These are phyloP conservation scores for Citrullus colocynthis DNA, from an alignment of 306 rosid species.

Conservation along the genomic window DNA sequence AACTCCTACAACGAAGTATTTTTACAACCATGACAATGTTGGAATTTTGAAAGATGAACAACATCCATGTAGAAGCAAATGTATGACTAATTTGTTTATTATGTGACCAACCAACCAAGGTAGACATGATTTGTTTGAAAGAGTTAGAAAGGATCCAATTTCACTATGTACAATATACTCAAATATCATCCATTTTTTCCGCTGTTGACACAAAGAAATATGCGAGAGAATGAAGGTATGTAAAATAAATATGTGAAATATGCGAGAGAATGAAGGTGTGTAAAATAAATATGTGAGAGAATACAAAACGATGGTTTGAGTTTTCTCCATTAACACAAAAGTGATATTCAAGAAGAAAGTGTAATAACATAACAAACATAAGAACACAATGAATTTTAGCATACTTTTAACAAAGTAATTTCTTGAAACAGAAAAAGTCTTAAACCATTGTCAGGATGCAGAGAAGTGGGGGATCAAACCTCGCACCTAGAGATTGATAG, in stretches of 20 bases:
- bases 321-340: too few species aligned
- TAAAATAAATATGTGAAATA: too few species aligned
- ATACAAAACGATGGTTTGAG: too few species aligned
- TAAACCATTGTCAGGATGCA: too few species aligned
- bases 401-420: background rate
- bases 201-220: background rate
- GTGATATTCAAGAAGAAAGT: background rate
- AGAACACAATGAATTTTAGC: background rate
- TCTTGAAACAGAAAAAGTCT: too few species aligned
- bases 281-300: too few species aligned
- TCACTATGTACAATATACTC: too few species aligned
- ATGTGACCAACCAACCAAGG: too few species aligned
- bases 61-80: background rate
- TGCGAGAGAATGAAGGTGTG: background rate
- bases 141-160: background rate
- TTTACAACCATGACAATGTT: background rate
- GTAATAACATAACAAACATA: background rate
- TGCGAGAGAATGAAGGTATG: background rate
- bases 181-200: background rate
- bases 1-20: background rate
- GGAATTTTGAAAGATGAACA: background rate
- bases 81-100: too few species aligned
- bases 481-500: too few species aligned
- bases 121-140: background rate
- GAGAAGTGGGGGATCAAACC: too few species aligned